phyloP scores from a whole-genome alignment of 257 asterid genomes.

The Forsythia viridissima region DNA sequence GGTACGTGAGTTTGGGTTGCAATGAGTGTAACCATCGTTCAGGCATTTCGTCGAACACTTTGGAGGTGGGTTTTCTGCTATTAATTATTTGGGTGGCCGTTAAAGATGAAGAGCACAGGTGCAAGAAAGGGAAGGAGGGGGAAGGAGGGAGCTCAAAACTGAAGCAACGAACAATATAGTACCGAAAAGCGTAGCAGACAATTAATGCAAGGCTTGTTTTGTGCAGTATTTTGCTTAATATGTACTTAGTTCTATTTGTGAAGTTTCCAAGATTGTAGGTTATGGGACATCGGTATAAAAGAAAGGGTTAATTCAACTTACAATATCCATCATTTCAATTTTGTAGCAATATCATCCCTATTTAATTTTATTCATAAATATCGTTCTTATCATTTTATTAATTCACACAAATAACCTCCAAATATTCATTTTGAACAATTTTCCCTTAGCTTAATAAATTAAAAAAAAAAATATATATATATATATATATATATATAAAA shows the following conservation, averaged over 20 bases:
- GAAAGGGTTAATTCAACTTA: too few species aligned
- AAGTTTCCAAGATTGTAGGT: neutral
- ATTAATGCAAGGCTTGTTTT: neutral
- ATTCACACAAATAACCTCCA: too few species aligned
- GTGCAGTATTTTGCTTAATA: neutral
- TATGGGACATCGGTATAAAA: neutral
- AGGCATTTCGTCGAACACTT: constrained; percentile 83
- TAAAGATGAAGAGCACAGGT: neutral
- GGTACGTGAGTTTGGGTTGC: constrained; percentile 26
- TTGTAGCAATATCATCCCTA: too few species aligned
- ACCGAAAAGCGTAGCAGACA: constrained; percentile 23
- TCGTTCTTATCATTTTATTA: too few species aligned
- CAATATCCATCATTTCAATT: too few species aligned
- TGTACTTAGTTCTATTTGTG: neutral
- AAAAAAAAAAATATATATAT: too few species aligned
- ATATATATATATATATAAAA: too few species aligned
- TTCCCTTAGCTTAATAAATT: too few species aligned
- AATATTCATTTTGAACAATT: too few species aligned
- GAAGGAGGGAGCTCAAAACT: neutral
- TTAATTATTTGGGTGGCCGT: neutral
- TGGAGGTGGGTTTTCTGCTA: neutral
- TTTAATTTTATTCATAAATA: too few species aligned
- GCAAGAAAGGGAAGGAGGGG: neutral
- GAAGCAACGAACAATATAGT: constrained; percentile 49
- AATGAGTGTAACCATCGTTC: constrained; percentile 63